Conservation (phyloP, 805 yeast species). For the Myxozyma neotropica region DNA sequence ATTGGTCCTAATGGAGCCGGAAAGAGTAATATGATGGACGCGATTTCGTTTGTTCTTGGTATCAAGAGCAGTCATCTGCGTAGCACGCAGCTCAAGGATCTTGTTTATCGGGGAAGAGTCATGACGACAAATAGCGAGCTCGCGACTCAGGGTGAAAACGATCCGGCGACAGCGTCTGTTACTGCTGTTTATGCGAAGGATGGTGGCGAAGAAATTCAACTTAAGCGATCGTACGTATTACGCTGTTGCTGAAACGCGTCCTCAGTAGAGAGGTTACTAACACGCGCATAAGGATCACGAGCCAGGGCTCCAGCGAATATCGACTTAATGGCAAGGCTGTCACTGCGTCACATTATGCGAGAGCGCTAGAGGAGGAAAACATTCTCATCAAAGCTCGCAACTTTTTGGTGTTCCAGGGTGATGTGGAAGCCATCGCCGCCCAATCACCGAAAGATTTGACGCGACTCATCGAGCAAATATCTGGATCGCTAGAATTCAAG, state of each 20-base stretch:
- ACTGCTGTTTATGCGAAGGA: slow-evolving; percentile 69
- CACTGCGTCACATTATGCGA: slow-evolving; percentile 65
- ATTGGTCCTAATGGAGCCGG: slow-evolving; percentile 99
- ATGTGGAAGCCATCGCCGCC: slow-evolving; percentile 89
- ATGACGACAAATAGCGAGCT: slow-evolving; percentile 37
- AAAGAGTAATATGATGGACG: slow-evolving; percentile 96
- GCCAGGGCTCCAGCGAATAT: slow-evolving; percentile 67
- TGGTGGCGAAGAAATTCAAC: slow-evolving; percentile 58
- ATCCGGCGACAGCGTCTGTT: slow-evolving; percentile 62
- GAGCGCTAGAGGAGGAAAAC: slow-evolving; percentile 70
- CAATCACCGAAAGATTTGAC: slow-evolving; percentile 80
- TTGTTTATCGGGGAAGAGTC: slow-evolving; percentile 75
- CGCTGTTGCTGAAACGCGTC: background rate
- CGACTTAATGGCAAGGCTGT: slow-evolving; percentile 62
- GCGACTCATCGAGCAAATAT: slow-evolving; percentile 72
- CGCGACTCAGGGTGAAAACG: slow-evolving; percentile 34
- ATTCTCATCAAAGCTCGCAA: slow-evolving; percentile 87
- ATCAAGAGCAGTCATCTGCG: slow-evolving; percentile 74
- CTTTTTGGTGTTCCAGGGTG: slow-evolving; percentile 95
- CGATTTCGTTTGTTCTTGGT: slow-evolving; percentile 92
- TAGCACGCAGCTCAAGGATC: slow-evolving; percentile 69
- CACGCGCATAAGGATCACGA: slow-evolving; percentile 37
- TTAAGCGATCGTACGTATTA: slow-evolving; percentile 55
- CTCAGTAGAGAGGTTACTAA: background rate
- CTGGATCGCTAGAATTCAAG: slow-evolving; percentile 73